These are phyloP conservation scores for Taiozyma sp. DNA, from an alignment of 1,139 yeast species.

Conservation along the genomic window DNA sequence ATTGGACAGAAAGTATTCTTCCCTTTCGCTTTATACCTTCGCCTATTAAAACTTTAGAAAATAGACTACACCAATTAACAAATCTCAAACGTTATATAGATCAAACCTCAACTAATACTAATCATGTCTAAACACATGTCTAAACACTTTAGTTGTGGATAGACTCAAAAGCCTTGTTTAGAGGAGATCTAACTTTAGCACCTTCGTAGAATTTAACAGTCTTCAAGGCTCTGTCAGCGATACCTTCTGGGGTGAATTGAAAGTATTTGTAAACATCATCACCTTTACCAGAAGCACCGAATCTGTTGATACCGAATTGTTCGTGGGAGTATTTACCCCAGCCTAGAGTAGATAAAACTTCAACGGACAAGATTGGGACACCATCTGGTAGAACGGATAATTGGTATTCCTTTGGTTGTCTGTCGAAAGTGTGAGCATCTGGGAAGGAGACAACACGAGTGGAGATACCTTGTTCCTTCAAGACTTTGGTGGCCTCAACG, in stretches of 20 bases:
- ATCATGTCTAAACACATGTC: not conserved
- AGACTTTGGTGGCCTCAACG: conserved; percentile 74
- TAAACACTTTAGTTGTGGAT: conserved; percentile 10
- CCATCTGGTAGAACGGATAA: conserved; percentile 91
- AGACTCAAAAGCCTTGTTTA: conserved; percentile 63
- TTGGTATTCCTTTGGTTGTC: conserved; percentile 75
- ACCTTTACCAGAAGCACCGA: conserved; percentile 97
- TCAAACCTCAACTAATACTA: not conserved
- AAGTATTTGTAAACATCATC: conserved; percentile 77
- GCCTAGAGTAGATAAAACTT: conserved; percentile 88
- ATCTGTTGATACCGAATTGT: conserved; percentile 93
- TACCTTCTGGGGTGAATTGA: conserved; percentile 91
- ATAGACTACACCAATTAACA: not conserved
- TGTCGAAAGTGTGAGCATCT: conserved; percentile 87
- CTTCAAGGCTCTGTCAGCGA: conserved; percentile 81
- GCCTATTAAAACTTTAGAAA: too few species aligned
- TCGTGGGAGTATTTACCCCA: conserved; percentile 97
- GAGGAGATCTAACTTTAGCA: conserved; percentile 65
- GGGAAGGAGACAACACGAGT: conserved; percentile 90
- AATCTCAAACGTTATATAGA: not conserved
- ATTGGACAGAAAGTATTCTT: too few species aligned
- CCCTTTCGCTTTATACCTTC: too few species aligned
- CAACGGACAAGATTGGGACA: conserved; percentile 89
- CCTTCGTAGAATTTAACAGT: conserved; percentile 85
- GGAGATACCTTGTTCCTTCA: conserved; percentile 62